These are phyloP conservation scores for Aspergillus floridensis DNA, from an alignment of 2,329 filamentous ascomycete genomes.

Conservation along the genomic window DNA sequence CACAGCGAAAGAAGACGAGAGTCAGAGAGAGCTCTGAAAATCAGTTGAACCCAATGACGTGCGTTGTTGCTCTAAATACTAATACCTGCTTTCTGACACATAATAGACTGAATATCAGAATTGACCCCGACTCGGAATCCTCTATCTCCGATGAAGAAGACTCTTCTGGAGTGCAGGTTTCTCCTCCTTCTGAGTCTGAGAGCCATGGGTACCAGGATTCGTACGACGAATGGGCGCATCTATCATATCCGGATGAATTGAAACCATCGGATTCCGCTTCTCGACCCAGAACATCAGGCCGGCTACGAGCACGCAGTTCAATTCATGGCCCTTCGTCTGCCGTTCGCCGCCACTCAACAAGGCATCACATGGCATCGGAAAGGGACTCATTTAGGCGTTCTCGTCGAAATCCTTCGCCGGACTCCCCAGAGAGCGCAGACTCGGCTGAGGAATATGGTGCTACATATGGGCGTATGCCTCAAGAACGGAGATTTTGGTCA, in stretches of 20 bases:
- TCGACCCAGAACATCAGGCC: conserved; percentile 41
- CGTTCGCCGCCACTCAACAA: conserved; percentile 37
- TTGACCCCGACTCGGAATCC: conserved; percentile 43
- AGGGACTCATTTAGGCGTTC: conserved; percentile 40
- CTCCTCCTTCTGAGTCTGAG: conserved; percentile 39
- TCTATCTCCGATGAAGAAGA: conserved; percentile 45
- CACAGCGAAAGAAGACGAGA: background rate
- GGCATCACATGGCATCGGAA: conserved; percentile 38
- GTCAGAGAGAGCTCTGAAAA: background rate
- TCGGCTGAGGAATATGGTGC: conserved; percentile 60
- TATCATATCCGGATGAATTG: conserved; percentile 46
- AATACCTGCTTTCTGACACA: conserved; percentile 10
- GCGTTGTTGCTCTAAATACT: conserved; percentile 8
- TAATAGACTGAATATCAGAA: conserved; percentile 44
- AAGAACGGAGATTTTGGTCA: conserved; percentile 35
- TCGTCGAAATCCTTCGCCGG: conserved; percentile 49
- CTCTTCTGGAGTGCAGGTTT: conserved; percentile 45
- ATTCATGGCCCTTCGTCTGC: conserved; percentile 38
- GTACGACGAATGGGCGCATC: conserved; percentile 41
- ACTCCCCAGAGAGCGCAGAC: conserved; percentile 62
- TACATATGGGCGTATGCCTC: conserved; percentile 43
- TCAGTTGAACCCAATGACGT: conserved; percentile 21
- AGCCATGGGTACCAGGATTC: conserved; percentile 41
- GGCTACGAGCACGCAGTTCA: conserved; percentile 36
- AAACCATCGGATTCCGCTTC: conserved; percentile 49